Evolutionary conservation across 1,284 basidiomycete species (phyloP).

Genomic region (Moesziomyces aphidis): DNA sequence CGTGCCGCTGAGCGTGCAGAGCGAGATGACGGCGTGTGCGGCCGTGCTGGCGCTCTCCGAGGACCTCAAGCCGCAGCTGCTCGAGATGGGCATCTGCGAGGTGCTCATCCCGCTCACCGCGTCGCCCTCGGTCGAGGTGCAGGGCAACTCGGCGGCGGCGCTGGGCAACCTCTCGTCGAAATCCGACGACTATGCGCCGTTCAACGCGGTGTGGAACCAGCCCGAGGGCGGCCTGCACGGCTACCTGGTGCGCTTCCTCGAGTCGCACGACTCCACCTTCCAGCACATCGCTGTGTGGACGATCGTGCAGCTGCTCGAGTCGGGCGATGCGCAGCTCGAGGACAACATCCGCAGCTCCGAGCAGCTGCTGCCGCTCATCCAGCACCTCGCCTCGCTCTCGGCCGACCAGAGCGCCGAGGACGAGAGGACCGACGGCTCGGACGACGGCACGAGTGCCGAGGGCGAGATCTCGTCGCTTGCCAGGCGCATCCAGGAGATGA

Average conservation of each 20-base stretch:
- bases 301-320: constrained; percentile 94
- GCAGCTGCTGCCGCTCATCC: constrained; percentile 62
- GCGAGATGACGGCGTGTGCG: constrained; percentile 99
- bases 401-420: constrained; percentile 46
- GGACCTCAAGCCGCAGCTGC: constrained; percentile 71
- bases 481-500: constrained; percentile 63
- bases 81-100: constrained; percentile 99
- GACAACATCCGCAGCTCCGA: constrained; percentile 64
- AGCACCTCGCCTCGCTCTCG: constrained; percentile 45
- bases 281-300: constrained; percentile 97
- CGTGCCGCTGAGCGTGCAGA: constrained; percentile 96
- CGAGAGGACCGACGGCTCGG: constrained; percentile 45
- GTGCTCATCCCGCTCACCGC: constrained; percentile 96
- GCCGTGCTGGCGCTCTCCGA: constrained; percentile 71
- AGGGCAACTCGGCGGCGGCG: constrained; percentile 97
- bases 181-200: constrained; percentile 95
- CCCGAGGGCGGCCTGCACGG: constrained; percentile 96
- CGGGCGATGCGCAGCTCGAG: constrained; percentile 75
- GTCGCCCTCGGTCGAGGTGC: constrained; percentile 95
- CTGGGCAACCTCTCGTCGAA: constrained; percentile 94
- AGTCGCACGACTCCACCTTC: constrained; percentile 96
- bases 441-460: constrained; percentile 61
- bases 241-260: constrained; percentile 94
- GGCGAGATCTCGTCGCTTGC: constrained; percentile 63
- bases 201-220: constrained; percentile 97